Evolutionary conservation across 2,329 filamentous ascomycete genomes (phyloP).

Genomic region (Fusarium sp.): DNA sequence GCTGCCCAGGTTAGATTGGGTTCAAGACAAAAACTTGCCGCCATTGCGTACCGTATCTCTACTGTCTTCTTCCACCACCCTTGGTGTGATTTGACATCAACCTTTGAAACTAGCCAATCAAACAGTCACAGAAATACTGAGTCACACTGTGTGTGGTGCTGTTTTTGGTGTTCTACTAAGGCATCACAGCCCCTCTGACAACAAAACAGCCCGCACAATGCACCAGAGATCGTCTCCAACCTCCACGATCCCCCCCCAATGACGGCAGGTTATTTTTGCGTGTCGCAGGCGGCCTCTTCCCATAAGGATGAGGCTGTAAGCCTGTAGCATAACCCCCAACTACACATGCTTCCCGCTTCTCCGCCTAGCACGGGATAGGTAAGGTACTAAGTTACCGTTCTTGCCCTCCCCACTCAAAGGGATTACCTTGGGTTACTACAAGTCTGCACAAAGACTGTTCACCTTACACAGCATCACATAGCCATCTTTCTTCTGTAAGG

Average conservation of each 20-base stretch:
- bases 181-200: slow-evolving; percentile 28
- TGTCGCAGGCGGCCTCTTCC: slow-evolving; percentile 28
- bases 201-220: slow-evolving; percentile 22
- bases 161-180: not conserved
- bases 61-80: slow-evolving; percentile 19
- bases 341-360: not conserved
- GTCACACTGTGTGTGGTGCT: slow-evolving; percentile 18
- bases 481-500: not conserved
- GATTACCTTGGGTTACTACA: no score
- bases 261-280: not conserved
- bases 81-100: not conserved
- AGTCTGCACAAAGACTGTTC: not conserved
- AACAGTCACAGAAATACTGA: not conserved
- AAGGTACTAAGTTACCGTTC: no score
- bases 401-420: no score
- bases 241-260: slow-evolving; percentile 12
- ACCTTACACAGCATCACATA: not conserved
- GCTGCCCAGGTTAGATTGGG: not conserved
- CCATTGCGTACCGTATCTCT: slow-evolving; percentile 11
- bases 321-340: not conserved
- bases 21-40: slow-evolving; percentile 7
- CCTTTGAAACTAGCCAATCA: slow-evolving; percentile 11
- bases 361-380: no score
- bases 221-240: slow-evolving; percentile 13
- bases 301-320: not conserved